phyloP scores from a whole-genome alignment of 176 grass and related monocot species.

The Poa annua region DNA sequence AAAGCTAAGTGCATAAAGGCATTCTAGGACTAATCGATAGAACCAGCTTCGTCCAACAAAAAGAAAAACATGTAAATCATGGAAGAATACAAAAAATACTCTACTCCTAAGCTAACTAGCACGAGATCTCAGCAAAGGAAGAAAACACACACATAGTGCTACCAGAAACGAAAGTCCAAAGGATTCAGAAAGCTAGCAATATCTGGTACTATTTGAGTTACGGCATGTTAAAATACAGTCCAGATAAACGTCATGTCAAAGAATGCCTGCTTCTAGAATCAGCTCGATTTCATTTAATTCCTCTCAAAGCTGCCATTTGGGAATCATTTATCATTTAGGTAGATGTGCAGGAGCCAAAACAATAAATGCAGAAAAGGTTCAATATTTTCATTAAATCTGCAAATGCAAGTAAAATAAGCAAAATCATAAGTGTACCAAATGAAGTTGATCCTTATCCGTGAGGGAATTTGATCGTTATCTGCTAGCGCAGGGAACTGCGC shows the following conservation, averaged over 20 bases:
- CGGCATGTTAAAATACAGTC: slow-evolving; percentile 19
- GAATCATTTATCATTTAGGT: slow-evolving; percentile 15
- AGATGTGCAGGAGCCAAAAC: slow-evolving; percentile 3
- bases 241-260: slow-evolving; percentile 11
- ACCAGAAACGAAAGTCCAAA: background rate
- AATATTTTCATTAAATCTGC: slow-evolving; percentile 29
- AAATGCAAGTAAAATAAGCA: background rate
- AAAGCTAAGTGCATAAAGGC: background rate
- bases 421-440: slow-evolving; percentile 21
- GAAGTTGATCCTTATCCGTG: background rate
- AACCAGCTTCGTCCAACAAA: slow-evolving; percentile 1
- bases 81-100: background rate
- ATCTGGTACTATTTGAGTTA: slow-evolving; percentile 23
- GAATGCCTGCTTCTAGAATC: slow-evolving; percentile 15
- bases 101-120: slow-evolving; percentile 12
- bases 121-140: slow-evolving; percentile 21
- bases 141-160: slow-evolving; percentile 3
- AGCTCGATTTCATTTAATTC: background rate
- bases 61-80: background rate
- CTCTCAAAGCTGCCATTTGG: background rate
- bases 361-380: background rate
- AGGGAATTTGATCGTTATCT: background rate
- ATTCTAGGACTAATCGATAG: background rate
- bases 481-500: background rate
- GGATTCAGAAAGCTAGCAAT: background rate